These are phyloP conservation scores for Platismatia glauca DNA, from an alignment of 495 filamentous ascomycete genomes.

Conservation along the genomic window DNA sequence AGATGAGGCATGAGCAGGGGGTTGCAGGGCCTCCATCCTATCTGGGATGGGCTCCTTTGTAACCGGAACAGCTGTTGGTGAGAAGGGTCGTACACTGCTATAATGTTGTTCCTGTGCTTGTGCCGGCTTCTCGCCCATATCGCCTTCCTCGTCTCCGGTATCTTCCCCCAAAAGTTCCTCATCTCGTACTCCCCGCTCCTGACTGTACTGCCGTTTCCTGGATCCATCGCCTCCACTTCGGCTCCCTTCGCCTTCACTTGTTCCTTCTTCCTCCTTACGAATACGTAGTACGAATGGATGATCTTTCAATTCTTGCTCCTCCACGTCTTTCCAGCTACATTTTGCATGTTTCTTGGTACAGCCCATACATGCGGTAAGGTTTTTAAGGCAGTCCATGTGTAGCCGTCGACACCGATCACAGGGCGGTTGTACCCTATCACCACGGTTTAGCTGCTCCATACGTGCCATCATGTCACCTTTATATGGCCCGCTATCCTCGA, in stretches of 20 bases:
- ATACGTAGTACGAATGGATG: constrained; percentile 20
- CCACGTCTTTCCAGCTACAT: constrained; percentile 71
- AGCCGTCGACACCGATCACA: constrained; percentile 77
- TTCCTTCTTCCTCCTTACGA: constrained; percentile 11
- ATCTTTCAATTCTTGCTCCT: constrained; percentile 54
- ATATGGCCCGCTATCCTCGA: constrained; percentile 53
- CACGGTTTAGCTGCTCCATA: constrained; percentile 66
- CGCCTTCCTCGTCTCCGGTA: constrained; percentile 19
- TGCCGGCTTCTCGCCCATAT: constrained; percentile 17
- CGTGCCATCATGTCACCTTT: constrained; percentile 59
- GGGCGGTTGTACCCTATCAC: constrained; percentile 63
- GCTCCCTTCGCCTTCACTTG: constrained; percentile 16
- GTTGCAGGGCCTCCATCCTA: background rate
- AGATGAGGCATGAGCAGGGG: background rate
- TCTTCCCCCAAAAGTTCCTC: constrained; percentile 25
- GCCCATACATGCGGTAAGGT: constrained; percentile 73
- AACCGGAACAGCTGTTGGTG: background rate
- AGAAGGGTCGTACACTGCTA: constrained; percentile 3
- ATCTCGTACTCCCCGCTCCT: constrained; percentile 21
- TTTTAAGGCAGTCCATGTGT: constrained; percentile 74
- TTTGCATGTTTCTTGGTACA: constrained; percentile 86
- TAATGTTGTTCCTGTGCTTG: background rate
- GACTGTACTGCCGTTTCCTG: constrained; percentile 4
- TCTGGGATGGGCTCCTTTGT: constrained; percentile 4
- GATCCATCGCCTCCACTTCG: constrained; percentile 5